phyloP scores from a whole-genome alignment of 2,329 filamentous ascomycete genomes.

The Alternaria metachromatica region DNA sequence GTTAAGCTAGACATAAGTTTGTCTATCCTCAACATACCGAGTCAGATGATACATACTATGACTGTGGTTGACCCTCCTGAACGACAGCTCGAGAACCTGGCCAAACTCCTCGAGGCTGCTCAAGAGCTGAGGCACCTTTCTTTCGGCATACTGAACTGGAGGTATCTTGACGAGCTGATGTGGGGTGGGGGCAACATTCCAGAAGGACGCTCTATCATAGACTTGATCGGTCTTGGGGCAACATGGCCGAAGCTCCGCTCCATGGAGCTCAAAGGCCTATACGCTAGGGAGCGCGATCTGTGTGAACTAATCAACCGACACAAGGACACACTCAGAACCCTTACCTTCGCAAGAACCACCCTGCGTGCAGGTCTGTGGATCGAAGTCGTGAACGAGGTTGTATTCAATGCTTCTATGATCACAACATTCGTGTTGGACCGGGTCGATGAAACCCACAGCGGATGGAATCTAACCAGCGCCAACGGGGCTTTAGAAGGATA shows the following conservation, averaged over 20 bases:
- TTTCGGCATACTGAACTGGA: conserved; percentile 23
- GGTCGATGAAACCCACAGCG: conserved; percentile 26
- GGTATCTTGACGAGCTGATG: neutral
- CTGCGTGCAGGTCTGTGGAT: conserved; percentile 31
- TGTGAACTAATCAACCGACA: conserved; percentile 27
- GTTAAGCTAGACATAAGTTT: conserved; percentile 27
- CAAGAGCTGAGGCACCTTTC: conserved; percentile 26
- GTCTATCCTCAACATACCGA: neutral
- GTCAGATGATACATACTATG: neutral
- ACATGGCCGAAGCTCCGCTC: conserved; percentile 33
- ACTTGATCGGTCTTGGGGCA: conserved; percentile 20
- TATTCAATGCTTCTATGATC: conserved; percentile 24
- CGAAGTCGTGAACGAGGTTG: conserved; percentile 34
- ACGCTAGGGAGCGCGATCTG: conserved; percentile 24
- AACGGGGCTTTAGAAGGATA: conserved; percentile 6
- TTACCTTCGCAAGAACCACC: conserved; percentile 22
- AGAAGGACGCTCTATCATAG: conserved; percentile 6
- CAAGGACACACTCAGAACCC: conserved; percentile 21
- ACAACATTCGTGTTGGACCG: conserved; percentile 21
- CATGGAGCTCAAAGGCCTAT: conserved; percentile 29
- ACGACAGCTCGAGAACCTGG: conserved; percentile 22
- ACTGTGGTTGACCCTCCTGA: neutral
- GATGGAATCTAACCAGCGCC: neutral
- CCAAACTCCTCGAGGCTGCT: conserved; percentile 21
- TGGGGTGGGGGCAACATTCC: conserved; percentile 5